Evolutionary conservation across 306 rosid genomes (phyloP), one percentile per base, ranked within the genome.

Genomic region (Sesbania bispinosa): DNA sequence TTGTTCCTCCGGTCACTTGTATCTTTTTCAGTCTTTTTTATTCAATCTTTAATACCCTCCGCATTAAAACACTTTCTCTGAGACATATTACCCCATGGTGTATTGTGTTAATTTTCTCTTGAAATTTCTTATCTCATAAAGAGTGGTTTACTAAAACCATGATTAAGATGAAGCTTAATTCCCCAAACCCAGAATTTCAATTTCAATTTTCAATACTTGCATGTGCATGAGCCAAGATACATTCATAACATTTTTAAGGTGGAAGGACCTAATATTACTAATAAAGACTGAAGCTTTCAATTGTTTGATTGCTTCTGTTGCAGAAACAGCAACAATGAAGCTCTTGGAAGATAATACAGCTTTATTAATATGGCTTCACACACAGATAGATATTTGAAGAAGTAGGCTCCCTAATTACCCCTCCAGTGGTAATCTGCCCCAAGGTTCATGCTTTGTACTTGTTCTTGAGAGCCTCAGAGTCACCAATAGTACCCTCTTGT

Each of bases 381-480:
- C n/a, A 21, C 79, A 63, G 7, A 33, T 45, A 18, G 24, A 62
- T 1, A 47, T 0, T 48, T 47, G 2, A 48, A 1, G 57, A 0
- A 67, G 26, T 20, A 20, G 23, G 39, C 7, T 36, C 10, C n/a
- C 71, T 66, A 59, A 39, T 50, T 36, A 14, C 69, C 63, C 45
- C 6, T 71, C 41, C 20, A 64, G 60, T 2, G 24, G 60, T 23
- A 21, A 32, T 70, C n/a, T n/a, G n/a, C n/a, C n/a, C n/a, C n/a
- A n/a, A n/a, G n/a, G n/a, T n/a, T n/a, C 42, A 39, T 58, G 53
- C 15, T 27, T 66, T 73, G 52, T 1, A 15, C 54, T 23, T 36
- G 33, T 60, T 51, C 54, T 74, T 59, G 19, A 23, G 59, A 48
- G 2, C 39, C 71, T 81, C 71, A 19, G 74, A 32, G 20, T 75